Conservation (phyloP, 192 early-diverging fungal species). For the Chytriomyces sp. region DNA sequence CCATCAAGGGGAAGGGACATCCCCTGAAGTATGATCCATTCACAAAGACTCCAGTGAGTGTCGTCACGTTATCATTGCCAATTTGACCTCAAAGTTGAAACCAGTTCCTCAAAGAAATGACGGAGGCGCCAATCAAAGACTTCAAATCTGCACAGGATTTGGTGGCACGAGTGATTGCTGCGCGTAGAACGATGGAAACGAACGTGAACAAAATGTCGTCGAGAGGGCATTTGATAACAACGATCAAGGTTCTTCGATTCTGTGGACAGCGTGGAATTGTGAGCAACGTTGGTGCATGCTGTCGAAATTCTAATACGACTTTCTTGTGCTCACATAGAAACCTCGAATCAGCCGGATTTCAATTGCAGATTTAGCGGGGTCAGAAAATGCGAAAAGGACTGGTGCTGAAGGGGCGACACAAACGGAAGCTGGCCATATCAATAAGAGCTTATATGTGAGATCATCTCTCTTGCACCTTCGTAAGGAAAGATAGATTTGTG, state of each 20-base stretch:
- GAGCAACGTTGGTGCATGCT: background rate
- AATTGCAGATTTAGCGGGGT: constrained; percentile 29
- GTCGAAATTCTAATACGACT: too few relatives aligned
- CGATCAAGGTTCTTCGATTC: constrained; percentile 6
- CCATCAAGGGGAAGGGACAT: background rate
- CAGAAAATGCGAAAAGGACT: constrained; percentile 20
- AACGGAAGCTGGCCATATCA: constrained; percentile 13
- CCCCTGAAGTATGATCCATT: background rate
- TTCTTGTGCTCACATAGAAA: too few relatives aligned
- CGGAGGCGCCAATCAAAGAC: background rate
- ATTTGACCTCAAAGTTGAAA: background rate
- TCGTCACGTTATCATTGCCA: background rate
- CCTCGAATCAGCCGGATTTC: constrained; percentile 19
- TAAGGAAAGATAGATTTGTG: too few relatives aligned
- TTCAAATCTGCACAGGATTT: constrained; percentile 6
- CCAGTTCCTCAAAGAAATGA: constrained; percentile 15
- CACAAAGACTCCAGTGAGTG: background rate
- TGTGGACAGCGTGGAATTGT: background rate
- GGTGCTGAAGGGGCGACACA: background rate
- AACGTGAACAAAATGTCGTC: constrained; percentile 24
- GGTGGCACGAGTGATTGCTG: background rate
- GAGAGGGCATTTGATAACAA: constrained; percentile 24
- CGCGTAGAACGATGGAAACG: constrained; percentile 19
- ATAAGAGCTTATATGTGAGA: constrained; percentile 21
- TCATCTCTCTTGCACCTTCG: too few relatives aligned